Percentiles rank a stretch among this genome's conserved stretches.
phyloP scores from a whole-genome alignment of 768 basidiomycete genomes.

The Tremella mesenterica region DNA sequence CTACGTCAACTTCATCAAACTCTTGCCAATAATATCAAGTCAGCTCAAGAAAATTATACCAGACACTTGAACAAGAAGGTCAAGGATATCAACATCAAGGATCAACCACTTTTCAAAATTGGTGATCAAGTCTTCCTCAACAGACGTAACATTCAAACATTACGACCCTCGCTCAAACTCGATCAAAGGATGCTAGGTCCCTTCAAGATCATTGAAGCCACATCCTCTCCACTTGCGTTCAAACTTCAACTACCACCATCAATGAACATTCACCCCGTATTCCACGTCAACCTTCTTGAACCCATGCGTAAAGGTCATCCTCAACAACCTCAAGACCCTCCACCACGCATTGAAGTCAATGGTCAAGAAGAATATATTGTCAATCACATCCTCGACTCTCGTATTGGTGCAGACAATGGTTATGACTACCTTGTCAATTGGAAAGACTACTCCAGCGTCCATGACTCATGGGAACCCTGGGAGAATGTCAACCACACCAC shows the following conservation, averaged over 20 bases:
- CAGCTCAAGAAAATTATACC: neutral
- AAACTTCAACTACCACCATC: slow-evolving; percentile 2
- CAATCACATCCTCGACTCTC: slow-evolving; percentile 5
- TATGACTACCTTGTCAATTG: slow-evolving; percentile 9
- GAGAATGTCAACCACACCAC: slow-evolving; percentile 1
- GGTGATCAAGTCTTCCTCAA: slow-evolving; percentile 15
- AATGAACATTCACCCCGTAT: slow-evolving; percentile 1
- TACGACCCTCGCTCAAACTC: slow-evolving; percentile 25
- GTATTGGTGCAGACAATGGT: slow-evolving; percentile 1
- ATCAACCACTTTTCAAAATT: slow-evolving; percentile 11
- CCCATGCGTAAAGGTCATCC: neutral
- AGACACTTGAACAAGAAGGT: neutral
- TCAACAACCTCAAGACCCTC: neutral
- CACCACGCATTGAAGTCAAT: slow-evolving; percentile 3
- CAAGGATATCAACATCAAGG: neutral
- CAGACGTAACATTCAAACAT: slow-evolving; percentile 21
- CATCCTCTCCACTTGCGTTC: slow-evolving; percentile 3
- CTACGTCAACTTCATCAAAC: neutral
- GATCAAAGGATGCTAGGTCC: slow-evolving; percentile 21
- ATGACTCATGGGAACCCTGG: slow-evolving; percentile 10
- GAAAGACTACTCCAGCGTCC: slow-evolving; percentile 1
- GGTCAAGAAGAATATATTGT: slow-evolving; percentile 7
- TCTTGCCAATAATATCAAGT: neutral
- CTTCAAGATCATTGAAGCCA: slow-evolving; percentile 14
- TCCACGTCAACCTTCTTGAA: neutral